Conservation (phyloP, 495 filamentous ascomycete species). For the Neurospora sublineolata region DNA sequence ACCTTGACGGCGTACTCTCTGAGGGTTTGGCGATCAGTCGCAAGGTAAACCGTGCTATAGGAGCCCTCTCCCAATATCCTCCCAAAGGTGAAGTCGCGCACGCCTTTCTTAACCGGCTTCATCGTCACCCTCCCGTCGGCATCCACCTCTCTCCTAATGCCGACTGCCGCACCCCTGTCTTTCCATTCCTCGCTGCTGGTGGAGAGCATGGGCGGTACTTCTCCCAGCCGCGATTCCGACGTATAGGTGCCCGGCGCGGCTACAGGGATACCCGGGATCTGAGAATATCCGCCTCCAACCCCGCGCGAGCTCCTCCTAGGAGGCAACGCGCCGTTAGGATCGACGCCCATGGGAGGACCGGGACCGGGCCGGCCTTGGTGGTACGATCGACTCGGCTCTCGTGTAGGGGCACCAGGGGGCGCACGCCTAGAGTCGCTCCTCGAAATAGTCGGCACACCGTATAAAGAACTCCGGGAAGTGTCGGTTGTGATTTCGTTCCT, state of each 20-base stretch:
- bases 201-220: constrained; percentile 47
- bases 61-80: constrained; percentile 90
- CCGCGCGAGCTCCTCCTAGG: constrained; percentile 58
- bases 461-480: constrained; percentile 50
- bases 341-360: constrained; percentile 29
- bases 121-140: constrained; percentile 70
- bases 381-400: constrained; percentile 58
- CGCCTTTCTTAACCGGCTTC: constrained; percentile 86
- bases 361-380: constrained; percentile 49
- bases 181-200: constrained; percentile 88
- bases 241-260: constrained; percentile 41
- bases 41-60: constrained; percentile 92
- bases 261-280: constrained; percentile 27
- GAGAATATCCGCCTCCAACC: constrained; percentile 38
- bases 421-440: constrained; percentile 52
- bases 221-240: background rate
- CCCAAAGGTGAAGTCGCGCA: constrained; percentile 93
- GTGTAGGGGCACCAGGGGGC: constrained; percentile 53
- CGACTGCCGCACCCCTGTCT: constrained; percentile 78
- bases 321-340: constrained; percentile 46
- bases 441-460: constrained; percentile 32
- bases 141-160: constrained; percentile 67
- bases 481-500: constrained; percentile 60
- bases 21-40: constrained; percentile 87
- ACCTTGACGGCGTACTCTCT: constrained; percentile 99